A percentile compares a stretch with the other conserved stretches of the same genome.
Conservation (phyloP, 2,329 filamentous ascomycete genomes). For the Fusarium sarcochroum region DNA sequence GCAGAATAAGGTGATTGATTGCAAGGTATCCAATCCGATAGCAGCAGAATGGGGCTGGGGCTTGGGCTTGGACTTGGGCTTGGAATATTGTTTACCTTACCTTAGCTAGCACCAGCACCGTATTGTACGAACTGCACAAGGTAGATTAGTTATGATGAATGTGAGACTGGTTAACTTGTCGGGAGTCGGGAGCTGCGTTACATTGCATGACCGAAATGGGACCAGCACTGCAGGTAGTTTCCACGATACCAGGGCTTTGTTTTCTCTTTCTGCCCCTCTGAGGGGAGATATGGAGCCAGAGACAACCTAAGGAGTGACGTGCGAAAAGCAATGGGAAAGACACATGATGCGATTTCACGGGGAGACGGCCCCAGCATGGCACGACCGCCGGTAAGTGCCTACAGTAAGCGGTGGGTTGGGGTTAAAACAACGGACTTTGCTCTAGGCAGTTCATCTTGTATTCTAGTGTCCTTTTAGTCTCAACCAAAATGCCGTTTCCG, state of each 20-base stretch:
- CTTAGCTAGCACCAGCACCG: conserved; percentile 12
- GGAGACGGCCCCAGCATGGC: conserved; percentile 36
- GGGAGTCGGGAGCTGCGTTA: conserved; percentile 35
- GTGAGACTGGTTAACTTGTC: conserved; percentile 35
- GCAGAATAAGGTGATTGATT: conserved; percentile 28
- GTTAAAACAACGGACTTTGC: conserved; percentile 28
- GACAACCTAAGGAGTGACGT: conserved; percentile 36
- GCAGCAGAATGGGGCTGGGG: conserved; percentile 11
- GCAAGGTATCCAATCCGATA: conserved; percentile 4
- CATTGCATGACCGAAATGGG: conserved; percentile 44
- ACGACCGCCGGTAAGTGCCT: conserved; percentile 28
- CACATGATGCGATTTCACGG: conserved; percentile 39
- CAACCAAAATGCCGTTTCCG: conserved; percentile 42
- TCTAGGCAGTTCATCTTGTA: conserved; percentile 31
- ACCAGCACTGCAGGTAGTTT: background rate
- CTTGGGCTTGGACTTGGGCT: conserved; percentile 32
- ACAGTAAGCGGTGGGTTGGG: conserved; percentile 34
- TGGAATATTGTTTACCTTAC: conserved; percentile 15
- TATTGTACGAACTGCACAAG: conserved; percentile 16
- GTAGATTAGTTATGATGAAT: conserved; percentile 45
- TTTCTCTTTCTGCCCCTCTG: conserved; percentile 17
- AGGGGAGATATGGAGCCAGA: conserved; percentile 13
- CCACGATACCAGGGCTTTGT: conserved; percentile 18
- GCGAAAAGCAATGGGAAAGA: conserved; percentile 19
- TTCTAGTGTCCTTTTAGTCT: conserved; percentile 40